Percentiles rank a stretch among this genome's conserved stretches.
phyloP scores from a whole-genome alignment of 2,329 filamentous ascomycete species.

The Trichoderma simmonsii region DNA sequence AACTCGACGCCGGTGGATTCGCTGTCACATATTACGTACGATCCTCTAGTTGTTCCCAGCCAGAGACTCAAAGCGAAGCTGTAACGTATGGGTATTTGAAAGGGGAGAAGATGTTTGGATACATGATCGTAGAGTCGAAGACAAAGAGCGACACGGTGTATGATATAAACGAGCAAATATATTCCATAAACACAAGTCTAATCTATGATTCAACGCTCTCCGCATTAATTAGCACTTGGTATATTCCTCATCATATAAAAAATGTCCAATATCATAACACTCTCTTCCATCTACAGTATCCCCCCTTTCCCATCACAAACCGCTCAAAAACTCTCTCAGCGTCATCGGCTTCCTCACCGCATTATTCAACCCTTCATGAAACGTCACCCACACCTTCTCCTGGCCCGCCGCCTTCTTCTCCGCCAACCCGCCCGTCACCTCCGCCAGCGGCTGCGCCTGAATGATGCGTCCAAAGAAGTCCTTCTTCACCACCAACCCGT shows the following conservation, averaged over 20 bases:
- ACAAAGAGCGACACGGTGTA: neutral
- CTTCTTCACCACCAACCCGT: constrained; percentile 50
- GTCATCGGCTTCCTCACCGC: constrained; percentile 86
- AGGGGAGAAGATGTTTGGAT: neutral
- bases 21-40: constrained; percentile 50
- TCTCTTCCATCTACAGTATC: neutral
- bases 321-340: constrained; percentile 71
- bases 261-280: neutral
- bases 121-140: neutral
- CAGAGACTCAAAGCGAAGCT: constrained; percentile 54
- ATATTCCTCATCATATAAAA: neutral
- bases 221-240: neutral
- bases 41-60: constrained; percentile 49
- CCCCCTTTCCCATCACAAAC: constrained; percentile 42
- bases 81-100: constrained; percentile 28
- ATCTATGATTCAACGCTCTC: no score
- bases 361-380: constrained; percentile 87
- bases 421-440: constrained; percentile 40
- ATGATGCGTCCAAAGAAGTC: constrained; percentile 86
- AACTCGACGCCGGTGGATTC: constrained; percentile 48
- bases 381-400: constrained; percentile 77
- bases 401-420: constrained; percentile 42
- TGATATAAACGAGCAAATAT: constrained; percentile 7
- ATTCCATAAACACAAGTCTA: neutral
- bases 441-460: constrained; percentile 38